Evolutionary conservation across 176 grass and related monocot species (phyloP).

Genomic region (Aegilops bicornis): DNA sequence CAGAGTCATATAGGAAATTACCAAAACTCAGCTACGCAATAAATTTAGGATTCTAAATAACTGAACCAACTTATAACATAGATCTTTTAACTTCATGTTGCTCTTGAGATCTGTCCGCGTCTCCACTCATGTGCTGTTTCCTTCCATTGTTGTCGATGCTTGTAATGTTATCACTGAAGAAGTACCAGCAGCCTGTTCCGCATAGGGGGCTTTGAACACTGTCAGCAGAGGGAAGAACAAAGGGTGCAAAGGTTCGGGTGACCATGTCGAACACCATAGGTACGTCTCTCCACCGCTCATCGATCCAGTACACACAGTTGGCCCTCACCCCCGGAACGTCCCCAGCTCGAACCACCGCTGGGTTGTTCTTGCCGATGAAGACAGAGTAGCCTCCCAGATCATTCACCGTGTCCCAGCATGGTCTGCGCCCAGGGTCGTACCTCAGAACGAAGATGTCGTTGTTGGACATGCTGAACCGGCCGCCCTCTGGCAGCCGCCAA

Average conservation of each 20-base stretch:
- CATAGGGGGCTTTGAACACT: neutral
- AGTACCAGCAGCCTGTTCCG: neutral
- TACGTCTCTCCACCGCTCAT: neutral
- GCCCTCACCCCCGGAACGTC: neutral
- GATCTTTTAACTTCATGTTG: neutral
- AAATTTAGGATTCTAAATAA: neutral
- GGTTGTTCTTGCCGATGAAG: constrained; percentile 13
- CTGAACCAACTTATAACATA: neutral
- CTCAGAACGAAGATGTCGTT: neutral
- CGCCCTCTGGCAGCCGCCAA: neutral
- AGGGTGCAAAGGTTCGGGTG: neutral
- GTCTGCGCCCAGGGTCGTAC: neutral
- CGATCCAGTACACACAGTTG: constrained; percentile 24
- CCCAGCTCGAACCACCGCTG: neutral
- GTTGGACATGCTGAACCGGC: neutral
- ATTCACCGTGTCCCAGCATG: constrained; percentile 3
- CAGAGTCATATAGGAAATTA: neutral
- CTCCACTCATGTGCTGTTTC: neutral
- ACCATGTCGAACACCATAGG: constrained; percentile 24
- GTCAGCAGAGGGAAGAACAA: neutral
- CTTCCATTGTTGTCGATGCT: neutral
- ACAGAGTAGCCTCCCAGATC: constrained; percentile 16
- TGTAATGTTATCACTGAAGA: neutral
- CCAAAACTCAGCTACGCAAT: neutral
- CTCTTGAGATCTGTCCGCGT: neutral